These are phyloP conservation scores for Carex sylvatica DNA, from an alignment of 202 grass and related monocot genomes.

Conservation along the genomic window DNA sequence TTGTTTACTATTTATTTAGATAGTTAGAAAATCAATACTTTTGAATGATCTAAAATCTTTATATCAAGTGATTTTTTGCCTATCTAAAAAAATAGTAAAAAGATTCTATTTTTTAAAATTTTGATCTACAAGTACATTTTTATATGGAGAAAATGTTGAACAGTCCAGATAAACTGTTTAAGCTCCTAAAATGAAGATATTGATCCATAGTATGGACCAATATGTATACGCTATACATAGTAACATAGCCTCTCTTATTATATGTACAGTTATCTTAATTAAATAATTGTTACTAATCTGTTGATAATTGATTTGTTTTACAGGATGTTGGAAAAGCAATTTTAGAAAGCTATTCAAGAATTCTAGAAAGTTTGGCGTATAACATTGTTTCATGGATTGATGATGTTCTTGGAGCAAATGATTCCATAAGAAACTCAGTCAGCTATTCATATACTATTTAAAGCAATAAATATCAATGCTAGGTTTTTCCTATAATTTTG, in stretches of 20 bases:
- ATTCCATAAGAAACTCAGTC: constrained; percentile 48
- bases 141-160: no score
- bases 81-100: neutral
- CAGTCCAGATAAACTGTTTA: no score
- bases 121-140: no score
- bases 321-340: constrained; percentile 91
- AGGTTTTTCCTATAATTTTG: neutral
- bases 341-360: constrained; percentile 92
- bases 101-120: no score
- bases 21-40: no score
- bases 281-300: neutral
- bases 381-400: constrained; percentile 94
- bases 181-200: no score
- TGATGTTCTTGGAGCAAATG: constrained; percentile 60
- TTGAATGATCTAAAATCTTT: no score
- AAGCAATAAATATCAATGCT: neutral
- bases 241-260: neutral
- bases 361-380: constrained; percentile 90
- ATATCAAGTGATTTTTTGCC: no score
- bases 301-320: constrained; percentile 4
- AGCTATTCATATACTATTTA: neutral
- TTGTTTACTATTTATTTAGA: no score
- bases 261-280: neutral
- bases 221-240: no score
- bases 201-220: no score